Evolutionary conservation across 306 rosid genomes (phyloP).

Genomic region (Gastrolobium villosum): DNA sequence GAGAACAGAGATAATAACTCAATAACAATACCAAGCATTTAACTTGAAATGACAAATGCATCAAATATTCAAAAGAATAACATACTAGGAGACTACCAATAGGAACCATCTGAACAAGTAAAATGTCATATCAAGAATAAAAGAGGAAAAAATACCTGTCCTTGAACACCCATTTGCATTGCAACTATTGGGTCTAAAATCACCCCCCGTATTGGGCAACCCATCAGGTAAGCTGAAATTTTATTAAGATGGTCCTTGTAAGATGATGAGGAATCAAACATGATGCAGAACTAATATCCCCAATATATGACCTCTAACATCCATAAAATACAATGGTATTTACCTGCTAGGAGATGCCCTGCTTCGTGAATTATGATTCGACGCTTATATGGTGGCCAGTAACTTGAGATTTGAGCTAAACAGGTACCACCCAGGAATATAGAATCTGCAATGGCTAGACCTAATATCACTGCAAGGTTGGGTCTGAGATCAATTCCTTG

Average conservation of each 20-base stretch:
- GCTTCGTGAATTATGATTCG: slow-evolving; percentile 95
- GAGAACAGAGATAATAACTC: slow-evolving; percentile 20
- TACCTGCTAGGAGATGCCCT: slow-evolving; percentile 87
- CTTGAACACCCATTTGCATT: slow-evolving; percentile 97
- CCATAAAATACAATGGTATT: slow-evolving; percentile 27
- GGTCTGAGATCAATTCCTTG: slow-evolving; percentile 93
- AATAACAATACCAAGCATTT: slow-evolving; percentile 32
- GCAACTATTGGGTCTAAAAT: slow-evolving; percentile 95
- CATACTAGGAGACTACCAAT: slow-evolving; percentile 23
- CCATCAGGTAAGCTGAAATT: slow-evolving; percentile 89
- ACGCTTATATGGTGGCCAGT: slow-evolving; percentile 94
- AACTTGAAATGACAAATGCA: slow-evolving; percentile 18
- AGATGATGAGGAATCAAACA: slow-evolving; percentile 33
- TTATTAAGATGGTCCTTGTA: slow-evolving; percentile 41
- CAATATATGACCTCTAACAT: slow-evolving; percentile 12
- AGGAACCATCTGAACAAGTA: slow-evolving; percentile 28
- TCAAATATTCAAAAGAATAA: slow-evolving; percentile 24
- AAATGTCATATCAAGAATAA: slow-evolving; percentile 35
- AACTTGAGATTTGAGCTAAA: slow-evolving; percentile 94
- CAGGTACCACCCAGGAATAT: slow-evolving; percentile 90
- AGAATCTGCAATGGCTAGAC: slow-evolving; percentile 82
- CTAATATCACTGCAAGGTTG: slow-evolving; percentile 79
- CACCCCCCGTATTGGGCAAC: slow-evolving; percentile 97
- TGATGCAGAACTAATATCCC: slow-evolving; percentile 11
- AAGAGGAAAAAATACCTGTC: slow-evolving; percentile 71